A percentile compares a stretch with the other conserved stretches of the same genome.
These are phyloP conservation scores for Erysiphe neolycopersici DNA, from an alignment of 2,329 filamentous ascomycete species.

Conservation along the genomic window DNA sequence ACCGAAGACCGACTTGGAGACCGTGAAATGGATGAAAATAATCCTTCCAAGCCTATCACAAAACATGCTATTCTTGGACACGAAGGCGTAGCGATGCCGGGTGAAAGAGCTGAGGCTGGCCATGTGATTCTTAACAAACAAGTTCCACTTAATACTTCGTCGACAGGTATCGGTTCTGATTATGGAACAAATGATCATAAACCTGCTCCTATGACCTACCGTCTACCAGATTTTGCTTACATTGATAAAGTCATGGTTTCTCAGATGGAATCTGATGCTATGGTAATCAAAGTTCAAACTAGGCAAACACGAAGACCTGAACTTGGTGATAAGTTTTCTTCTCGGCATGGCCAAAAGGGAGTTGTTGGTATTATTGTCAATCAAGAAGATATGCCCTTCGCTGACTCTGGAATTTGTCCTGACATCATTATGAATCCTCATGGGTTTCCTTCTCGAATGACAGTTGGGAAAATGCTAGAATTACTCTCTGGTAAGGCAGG, in stretches of 20 bases:
- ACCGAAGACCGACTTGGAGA: slow-evolving; percentile 39
- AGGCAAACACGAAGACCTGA: slow-evolving; percentile 83
- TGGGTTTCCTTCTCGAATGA: slow-evolving; percentile 98
- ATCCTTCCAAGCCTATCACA: slow-evolving; percentile 32
- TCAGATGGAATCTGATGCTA: slow-evolving; percentile 61
- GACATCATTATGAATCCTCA: slow-evolving; percentile 98
- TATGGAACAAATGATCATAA: slow-evolving; percentile 33
- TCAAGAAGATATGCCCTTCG: slow-evolving; percentile 95
- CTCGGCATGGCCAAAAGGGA: slow-evolving; percentile 93
- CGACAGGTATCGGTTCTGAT: slow-evolving; percentile 43
- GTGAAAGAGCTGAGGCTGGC: slow-evolving; percentile 47
- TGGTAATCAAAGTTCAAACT: slow-evolving; percentile 55
- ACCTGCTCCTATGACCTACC: slow-evolving; percentile 50
- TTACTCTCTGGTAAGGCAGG: slow-evolving; percentile 88
- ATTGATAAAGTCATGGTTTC: slow-evolving; percentile 95
- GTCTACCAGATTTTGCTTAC: slow-evolving; percentile 58
- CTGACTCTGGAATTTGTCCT: slow-evolving; percentile 84
- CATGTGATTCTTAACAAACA: slow-evolving; percentile 84
- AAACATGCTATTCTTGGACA: slow-evolving; percentile 50
- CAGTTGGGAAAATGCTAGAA: slow-evolving; percentile 97
- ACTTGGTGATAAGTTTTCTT: slow-evolving; percentile 95
- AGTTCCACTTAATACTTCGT: slow-evolving; percentile 50
- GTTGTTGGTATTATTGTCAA: slow-evolving; percentile 92
- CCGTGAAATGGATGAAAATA: slow-evolving; percentile 21
- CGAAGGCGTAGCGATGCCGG: slow-evolving; percentile 78